Conservation (phyloP, 2,329 filamentous ascomycete genomes). For the Chaetothyriales sp. region DNA sequence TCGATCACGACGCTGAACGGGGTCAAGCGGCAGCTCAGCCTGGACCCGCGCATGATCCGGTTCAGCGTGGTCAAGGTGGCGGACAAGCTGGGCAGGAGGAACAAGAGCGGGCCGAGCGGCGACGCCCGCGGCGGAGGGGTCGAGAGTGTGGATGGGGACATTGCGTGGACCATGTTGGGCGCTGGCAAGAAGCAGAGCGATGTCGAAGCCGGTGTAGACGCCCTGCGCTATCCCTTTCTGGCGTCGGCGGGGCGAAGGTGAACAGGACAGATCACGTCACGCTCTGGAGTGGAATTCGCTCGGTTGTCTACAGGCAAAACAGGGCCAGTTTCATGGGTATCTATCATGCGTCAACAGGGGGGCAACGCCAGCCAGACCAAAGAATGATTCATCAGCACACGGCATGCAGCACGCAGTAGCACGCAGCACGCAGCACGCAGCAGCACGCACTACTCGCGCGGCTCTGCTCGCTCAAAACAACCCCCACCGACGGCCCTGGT, state of each 20-base stretch:
- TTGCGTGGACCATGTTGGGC: slow-evolving; percentile 34
- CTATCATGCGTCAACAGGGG: background rate
- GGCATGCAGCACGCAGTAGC: too few species aligned
- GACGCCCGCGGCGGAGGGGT: slow-evolving; percentile 43
- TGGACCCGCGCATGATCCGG: slow-evolving; percentile 84
- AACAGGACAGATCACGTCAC: too few species aligned
- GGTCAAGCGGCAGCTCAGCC: slow-evolving; percentile 59
- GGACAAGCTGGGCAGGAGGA: slow-evolving; percentile 47
- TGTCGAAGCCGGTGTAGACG: background rate
- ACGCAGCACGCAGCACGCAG: too few species aligned
- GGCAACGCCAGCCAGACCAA: background rate
- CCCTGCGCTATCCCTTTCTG: background rate
- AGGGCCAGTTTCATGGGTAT: background rate
- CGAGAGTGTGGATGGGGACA: slow-evolving; percentile 42
- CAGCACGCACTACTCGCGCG: too few species aligned
- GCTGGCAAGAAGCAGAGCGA: background rate
- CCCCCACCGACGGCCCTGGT: slow-evolving; percentile 30
- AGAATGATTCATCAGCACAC: background rate
- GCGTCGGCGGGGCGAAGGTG: background rate
- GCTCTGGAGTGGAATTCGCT: background rate
- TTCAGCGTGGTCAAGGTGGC: slow-evolving; percentile 80
- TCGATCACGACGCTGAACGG: slow-evolving; percentile 59
- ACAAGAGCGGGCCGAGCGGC: slow-evolving; percentile 18
- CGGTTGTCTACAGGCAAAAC: background rate
- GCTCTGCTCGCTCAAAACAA: slow-evolving; percentile 25